Evolutionary conservation across 495 filamentous ascomycete species (phyloP), one percentile per base, ranked within the genome.

Genomic region (Podospora pseudopauciseta): DNA sequence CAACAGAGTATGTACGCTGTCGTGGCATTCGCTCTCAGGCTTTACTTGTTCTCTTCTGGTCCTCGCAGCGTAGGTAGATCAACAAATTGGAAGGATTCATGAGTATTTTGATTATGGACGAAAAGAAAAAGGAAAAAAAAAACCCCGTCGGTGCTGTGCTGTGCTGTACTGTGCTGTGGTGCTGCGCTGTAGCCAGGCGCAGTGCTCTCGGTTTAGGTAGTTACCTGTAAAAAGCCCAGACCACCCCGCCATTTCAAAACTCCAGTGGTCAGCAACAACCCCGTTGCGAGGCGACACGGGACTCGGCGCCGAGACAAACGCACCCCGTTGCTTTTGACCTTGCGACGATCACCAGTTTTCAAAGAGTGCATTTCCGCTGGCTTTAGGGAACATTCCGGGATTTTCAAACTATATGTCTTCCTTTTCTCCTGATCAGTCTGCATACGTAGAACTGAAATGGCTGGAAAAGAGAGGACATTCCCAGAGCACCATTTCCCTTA

Each of bases 201-300:
- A 49, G 39, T 49, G 9, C 13, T 49, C 2, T 11, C 39, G 39
- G 9, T 9, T 23, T 23, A 23, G 23, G 23, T n/a, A 34, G 26
- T 9, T 6, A 27, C 30, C 30, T 28, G 60, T n/a, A 61, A 61
- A 27, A 61, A 30, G 23, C 23, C 23, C 59, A 61, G 59, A 18
- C 20, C 59, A 34, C 23, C 59, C 55, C 55, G 55, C 55, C 55
- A 58, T 58, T 23, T 18, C 28, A 32, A 32, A 32, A 6, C 30
- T 32, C 30, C 30, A 61, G 59, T 61, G 59, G 59, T 32, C 59
- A 61, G 59, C 59, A 32, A 27, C 23, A 28, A 28, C n/a, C 59
- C 59, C 27, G 59, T 61, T 61, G 59, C 59, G 59, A 61, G 59
- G 59, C 59, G 59, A 61, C 59, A 61, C 59, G 59, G 59, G 28